A percentile compares a stretch with the other conserved stretches of the same genome.
phyloP scores from a whole-genome alignment of 306 rosid genomes.

The Rosa lucieae region DNA sequence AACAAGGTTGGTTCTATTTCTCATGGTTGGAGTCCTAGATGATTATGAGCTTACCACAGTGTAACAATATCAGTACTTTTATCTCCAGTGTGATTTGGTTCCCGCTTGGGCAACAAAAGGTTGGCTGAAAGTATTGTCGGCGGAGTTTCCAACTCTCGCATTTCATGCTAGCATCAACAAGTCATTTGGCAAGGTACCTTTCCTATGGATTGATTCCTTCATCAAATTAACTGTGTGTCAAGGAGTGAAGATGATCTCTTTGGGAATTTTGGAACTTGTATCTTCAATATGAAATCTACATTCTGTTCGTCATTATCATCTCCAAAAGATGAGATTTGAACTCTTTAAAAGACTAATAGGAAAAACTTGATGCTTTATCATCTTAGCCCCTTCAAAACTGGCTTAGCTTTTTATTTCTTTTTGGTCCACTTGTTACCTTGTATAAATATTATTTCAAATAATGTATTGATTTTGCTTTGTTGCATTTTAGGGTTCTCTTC shows the following conservation, averaged over 20 bases:
- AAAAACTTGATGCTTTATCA: no score
- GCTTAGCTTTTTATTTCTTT: not conserved
- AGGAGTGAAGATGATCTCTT: no score
- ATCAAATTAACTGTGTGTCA: no score
- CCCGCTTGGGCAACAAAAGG: constrained; percentile 96
- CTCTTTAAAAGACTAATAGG: not conserved
- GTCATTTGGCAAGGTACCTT: constrained; percentile 88
- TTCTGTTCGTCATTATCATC: not conserved
- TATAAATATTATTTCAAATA: not conserved
- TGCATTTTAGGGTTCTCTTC: constrained; percentile 73
- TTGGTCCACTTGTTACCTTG: not conserved
- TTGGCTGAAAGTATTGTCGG: constrained; percentile 86
- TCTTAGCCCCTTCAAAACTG: not conserved
- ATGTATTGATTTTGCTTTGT: constrained; percentile 12
- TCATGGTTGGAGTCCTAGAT: not conserved
- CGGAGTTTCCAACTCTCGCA: constrained; percentile 88
- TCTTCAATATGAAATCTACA: not conserved
- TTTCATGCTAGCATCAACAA: constrained; percentile 94
- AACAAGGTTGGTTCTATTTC: constrained; percentile 60
- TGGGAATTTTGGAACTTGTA: no score
- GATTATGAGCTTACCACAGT: not conserved
- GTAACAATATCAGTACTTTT: not conserved
- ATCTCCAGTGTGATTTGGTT: constrained; percentile 72
- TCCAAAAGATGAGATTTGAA: not conserved
- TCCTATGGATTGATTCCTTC: not conserved